Percentiles rank a stretch among this genome's conserved stretches.
Evolutionary conservation across 441 rosid genomes (phyloP).

Genomic region (Populus hybrid): DNA sequence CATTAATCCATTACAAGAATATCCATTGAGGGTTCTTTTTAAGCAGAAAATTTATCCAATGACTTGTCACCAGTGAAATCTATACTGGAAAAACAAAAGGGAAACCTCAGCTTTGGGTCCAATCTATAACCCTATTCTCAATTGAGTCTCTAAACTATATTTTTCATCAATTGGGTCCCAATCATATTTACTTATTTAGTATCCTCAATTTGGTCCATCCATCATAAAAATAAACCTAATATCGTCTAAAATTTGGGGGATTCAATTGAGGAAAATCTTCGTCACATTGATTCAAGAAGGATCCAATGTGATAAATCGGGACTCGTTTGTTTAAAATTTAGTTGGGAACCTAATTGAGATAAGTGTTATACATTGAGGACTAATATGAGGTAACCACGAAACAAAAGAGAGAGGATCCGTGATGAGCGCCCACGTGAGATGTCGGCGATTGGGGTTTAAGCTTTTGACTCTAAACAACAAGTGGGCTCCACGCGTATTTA

Average conservation of each 20-base stretch:
- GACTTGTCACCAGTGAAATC: background rate
- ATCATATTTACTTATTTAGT: background rate
- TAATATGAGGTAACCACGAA: background rate
- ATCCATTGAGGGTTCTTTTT: too few species aligned
- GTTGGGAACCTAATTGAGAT: background rate
- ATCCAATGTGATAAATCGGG: background rate
- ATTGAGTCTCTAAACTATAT: background rate
- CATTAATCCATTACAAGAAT: too few species aligned
- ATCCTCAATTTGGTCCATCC: background rate
- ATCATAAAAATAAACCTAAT: background rate
- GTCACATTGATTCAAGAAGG: too few species aligned
- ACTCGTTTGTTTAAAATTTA: background rate
- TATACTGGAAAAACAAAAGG: background rate
- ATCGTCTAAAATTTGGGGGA: too few species aligned
- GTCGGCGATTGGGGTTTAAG: background rate
- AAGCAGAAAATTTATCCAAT: too few species aligned
- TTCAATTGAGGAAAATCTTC: background rate
- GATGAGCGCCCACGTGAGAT: constrained; percentile 12
- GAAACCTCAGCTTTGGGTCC: background rate
- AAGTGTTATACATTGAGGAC: background rate
- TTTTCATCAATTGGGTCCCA: background rate
- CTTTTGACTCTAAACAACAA: background rate
- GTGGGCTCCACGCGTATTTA: constrained; percentile 21
- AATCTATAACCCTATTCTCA: background rate
- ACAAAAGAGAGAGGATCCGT: background rate